Base-by-base conservation (phyloP, 176 grass and related monocot genomes). In the Canna indica region DNA sequence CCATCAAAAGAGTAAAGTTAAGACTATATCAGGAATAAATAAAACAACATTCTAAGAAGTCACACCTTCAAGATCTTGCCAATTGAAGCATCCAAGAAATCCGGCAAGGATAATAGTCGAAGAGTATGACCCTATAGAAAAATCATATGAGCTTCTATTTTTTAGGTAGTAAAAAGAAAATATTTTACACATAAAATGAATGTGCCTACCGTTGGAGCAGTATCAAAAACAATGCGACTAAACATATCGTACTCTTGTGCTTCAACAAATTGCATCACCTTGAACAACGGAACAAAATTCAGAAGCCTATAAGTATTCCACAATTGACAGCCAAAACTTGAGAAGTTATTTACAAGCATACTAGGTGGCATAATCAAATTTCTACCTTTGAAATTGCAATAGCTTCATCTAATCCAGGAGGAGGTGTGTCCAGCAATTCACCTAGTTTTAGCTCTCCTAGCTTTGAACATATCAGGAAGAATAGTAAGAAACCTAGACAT, bases 241-340 rank as follows among this genome's bases (percentile, higher is more conserved):
- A 97, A 99, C 86, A 93, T 93, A 63, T 65, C 85, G 59, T 90
- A 90, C 58, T 99, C 86, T 8, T 86, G 82, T 80, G 84, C 85
- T 83, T 93, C 89, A 5, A 99, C 84, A 80, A 99, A 99, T 93
- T 99, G 86, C 73, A 99, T 90, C 71, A 99, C 89, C 86, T 93
- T 47, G 22, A 47, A 79, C 42, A 90, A 60, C 3, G 27, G 29
- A 22, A 66, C 7, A 13, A 0, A 66, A 66, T 66, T 66, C 25
- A 38, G 22, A 10, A 38, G 18, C 22, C 58, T 30, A 39, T 12
- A 41, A 25, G 63, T 8, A 1, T 31, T 66, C 33, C 63, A 66
- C 11, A 66, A 39, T 66, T 66, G 22, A 39, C 20, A 65, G 24
- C 91, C 88, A 91, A 68, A 47, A 27, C 5, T 44, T 38, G 25